These are phyloP conservation scores for Tinospora cordifolia DNA, from an alignment of 164 flowering plant genomes.

Conservation along the genomic window DNA sequence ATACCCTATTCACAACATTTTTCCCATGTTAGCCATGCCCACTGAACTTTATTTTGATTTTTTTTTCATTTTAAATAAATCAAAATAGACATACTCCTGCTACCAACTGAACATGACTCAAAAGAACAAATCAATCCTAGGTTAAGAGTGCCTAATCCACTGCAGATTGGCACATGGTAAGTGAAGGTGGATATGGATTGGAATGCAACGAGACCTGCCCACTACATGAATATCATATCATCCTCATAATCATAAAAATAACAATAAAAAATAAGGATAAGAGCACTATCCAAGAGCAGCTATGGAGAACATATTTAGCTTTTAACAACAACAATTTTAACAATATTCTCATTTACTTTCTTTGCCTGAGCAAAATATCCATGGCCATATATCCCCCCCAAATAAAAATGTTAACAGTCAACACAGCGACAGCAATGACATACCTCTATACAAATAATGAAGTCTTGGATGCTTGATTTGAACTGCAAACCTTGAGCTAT, in stretches of 20 bases:
- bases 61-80: not conserved
- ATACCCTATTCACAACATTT: too few relatives aligned
- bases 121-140: not conserved
- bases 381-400: too few relatives aligned
- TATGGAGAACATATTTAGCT: too few relatives aligned
- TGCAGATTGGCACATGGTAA: not conserved
- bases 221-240: not conserved
- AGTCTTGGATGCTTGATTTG: constrained; percentile 84
- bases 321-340: not conserved
- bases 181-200: not conserved
- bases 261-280: too few relatives aligned
- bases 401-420: too few relatives aligned
- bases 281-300: not conserved
- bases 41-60: too few relatives aligned
- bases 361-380: not conserved
- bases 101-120: not conserved
- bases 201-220: not conserved
- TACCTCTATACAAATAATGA: constrained; percentile 99
- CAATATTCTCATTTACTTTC: not conserved
- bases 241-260: not conserved
- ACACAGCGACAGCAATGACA: too few relatives aligned
- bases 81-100: not conserved
- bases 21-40: too few relatives aligned
- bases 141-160: not conserved
- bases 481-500: constrained; percentile 80